A percentile compares a stretch with the other conserved stretches of the same genome.
Conservation (phyloP, 139 green algal species). For the Tetraselmis striata region DNA sequence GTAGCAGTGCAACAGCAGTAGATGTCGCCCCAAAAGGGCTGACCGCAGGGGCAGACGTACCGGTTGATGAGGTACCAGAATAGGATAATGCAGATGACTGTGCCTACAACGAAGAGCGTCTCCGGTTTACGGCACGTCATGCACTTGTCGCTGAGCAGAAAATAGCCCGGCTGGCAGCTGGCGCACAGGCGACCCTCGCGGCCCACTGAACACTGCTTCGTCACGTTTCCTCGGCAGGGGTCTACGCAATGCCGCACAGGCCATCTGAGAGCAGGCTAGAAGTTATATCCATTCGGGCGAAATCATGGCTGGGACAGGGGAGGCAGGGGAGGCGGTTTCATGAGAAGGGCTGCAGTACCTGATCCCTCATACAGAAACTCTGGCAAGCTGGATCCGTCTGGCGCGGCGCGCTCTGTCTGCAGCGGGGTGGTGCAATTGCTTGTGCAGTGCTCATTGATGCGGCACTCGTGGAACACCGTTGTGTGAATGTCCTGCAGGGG, state of each 20-base stretch:
- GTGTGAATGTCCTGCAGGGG: neutral
- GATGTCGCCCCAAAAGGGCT: no score
- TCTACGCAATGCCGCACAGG: no score
- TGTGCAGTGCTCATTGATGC: neutral
- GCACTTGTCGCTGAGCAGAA: neutral
- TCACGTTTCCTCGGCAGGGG: neutral
- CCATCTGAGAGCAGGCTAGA: neutral
- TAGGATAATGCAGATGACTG: neutral
- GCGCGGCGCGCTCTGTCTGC: neutral
- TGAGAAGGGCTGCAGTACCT: no score
- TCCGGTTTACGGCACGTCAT: neutral
- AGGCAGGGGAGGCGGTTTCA: no score
- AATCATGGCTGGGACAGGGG: no score
- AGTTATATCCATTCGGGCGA: neutral
- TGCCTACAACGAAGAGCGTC: neutral
- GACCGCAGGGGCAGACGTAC: neutral
- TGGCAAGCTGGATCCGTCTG: no score
- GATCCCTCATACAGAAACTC: no score
- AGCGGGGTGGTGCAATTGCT: neutral
- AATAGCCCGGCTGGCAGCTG: neutral
- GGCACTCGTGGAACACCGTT: neutral
- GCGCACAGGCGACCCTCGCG: neutral
- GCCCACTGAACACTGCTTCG: neutral
- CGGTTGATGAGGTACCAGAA: neutral
- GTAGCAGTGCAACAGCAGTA: no score